phyloP scores from a whole-genome alignment of 2,329 filamentous ascomycete species.

The Scytalidium sp. region DNA sequence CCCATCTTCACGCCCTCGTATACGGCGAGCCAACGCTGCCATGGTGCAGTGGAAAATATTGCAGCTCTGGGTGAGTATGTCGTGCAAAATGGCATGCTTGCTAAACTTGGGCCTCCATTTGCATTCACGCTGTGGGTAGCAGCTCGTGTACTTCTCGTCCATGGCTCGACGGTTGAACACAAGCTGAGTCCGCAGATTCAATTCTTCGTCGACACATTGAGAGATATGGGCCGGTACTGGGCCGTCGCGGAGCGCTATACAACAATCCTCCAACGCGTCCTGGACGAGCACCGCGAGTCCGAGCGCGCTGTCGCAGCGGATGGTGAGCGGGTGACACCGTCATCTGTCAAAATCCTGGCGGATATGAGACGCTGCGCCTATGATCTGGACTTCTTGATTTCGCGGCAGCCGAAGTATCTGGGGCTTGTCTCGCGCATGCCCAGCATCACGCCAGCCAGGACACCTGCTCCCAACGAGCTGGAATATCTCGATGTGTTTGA shows the following conservation, averaged over 20 bases:
- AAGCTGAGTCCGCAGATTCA: slow-evolving; percentile 76
- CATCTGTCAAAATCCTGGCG: slow-evolving; percentile 79
- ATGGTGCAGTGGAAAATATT: slow-evolving; percentile 80
- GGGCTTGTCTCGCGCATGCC: slow-evolving; percentile 40
- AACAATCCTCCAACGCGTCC: slow-evolving; percentile 73
- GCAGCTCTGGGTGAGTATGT: slow-evolving; percentile 77
- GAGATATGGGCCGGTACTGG: slow-evolving; percentile 80
- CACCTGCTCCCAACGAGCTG: slow-evolving; percentile 75
- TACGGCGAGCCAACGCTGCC: slow-evolving; percentile 78
- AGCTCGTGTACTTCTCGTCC: slow-evolving; percentile 80
- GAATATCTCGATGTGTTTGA: slow-evolving; percentile 93
- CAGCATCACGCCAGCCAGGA: slow-evolving; percentile 59
- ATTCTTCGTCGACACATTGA: slow-evolving; percentile 78
- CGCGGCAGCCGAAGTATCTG: slow-evolving; percentile 54
- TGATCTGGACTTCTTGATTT: slow-evolving; percentile 87
- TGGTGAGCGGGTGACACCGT: slow-evolving; percentile 73
- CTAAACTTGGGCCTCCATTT: slow-evolving; percentile 83
- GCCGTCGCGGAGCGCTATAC: slow-evolving; percentile 82
- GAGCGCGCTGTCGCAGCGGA: slow-evolving; percentile 57
- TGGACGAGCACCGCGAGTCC: slow-evolving; percentile 81
- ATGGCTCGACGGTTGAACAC: slow-evolving; percentile 85
- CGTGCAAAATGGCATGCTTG: slow-evolving; percentile 68
- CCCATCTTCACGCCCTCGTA: slow-evolving; percentile 88
- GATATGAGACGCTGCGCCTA: slow-evolving; percentile 92
- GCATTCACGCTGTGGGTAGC: slow-evolving; percentile 93